Evolutionary conservation across 2,329 filamentous ascomycete genomes (phyloP), one percentile per base, ranked within the genome.

Genomic region (Fusarium keratoplasticum): DNA sequence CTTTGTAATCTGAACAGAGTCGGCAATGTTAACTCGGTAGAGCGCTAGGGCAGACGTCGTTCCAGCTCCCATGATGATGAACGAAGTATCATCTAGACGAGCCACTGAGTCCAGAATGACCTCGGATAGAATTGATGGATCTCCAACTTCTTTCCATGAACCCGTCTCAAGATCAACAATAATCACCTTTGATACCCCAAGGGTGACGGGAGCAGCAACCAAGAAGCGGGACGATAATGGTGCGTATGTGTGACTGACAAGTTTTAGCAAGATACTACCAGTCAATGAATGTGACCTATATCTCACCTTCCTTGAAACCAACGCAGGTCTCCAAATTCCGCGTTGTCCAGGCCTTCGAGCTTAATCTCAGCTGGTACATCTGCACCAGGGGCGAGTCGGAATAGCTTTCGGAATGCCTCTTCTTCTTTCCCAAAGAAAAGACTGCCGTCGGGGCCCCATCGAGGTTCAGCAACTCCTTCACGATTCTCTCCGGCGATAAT

Each of bases 371-470:
- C 62, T 1, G 81, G 73, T 9, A 77, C 63, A 6, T 79, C 65
- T 7, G 75, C 69, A 1, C 77, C 79, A 1, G 81, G 78, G 5
- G 69, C 67, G n/a, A 83, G 77, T 2, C 81, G 80, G 69, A 86
- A 88, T 9, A 89, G 77, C 66, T 87, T 86, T 66, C 86, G 86
- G 67, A 84, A 88, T 1, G 84, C 84, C 2, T 79, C 82, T 1
- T 76, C 77, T 76, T 89, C 88, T 59, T 85, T 85, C 3, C 81
- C 81, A 71, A 86, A 89, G 69, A 86, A 87, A 3, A 89, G 75
- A 11, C 80, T 81, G 2, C 85, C 87, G 75, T 89, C 86, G 0
- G 82, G 78, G 4, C 83, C 83, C 88, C 88, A 90, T 72, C 84
- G 83, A 7, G 87, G 86, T 73, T 89, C 87, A 14, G 82, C 83